Conservation (phyloP, 805 yeast species). For the Pichia rugopelliculosa region DNA sequence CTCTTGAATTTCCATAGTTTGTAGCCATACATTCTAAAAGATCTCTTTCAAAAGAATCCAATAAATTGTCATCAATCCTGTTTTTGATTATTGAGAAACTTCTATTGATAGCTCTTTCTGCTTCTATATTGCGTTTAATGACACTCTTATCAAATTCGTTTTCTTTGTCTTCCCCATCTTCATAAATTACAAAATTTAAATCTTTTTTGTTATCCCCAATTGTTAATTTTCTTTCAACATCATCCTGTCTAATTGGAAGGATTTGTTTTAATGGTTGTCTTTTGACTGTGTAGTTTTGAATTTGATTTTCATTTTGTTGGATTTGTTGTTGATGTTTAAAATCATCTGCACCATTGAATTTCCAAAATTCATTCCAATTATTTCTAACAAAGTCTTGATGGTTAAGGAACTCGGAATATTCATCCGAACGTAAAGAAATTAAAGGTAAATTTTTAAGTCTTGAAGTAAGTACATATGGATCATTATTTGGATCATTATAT, state of each 20-base stretch:
- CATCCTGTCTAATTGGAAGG: neutral
- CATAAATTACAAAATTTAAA: neutral
- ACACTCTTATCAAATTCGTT: neutral
- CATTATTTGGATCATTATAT: slow-evolving; percentile 17
- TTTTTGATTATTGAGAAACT: neutral
- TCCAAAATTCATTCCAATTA: neutral
- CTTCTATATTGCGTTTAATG: neutral
- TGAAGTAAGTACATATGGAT: slow-evolving; percentile 20
- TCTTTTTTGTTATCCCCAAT: neutral
- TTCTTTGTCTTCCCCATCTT: neutral
- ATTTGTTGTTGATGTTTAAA: neutral
- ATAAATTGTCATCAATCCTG: neutral
- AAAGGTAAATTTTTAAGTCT: slow-evolving; percentile 21
- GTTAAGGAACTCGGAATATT: slow-evolving; percentile 13
- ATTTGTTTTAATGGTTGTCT: neutral
- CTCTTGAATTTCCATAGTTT: neutral
- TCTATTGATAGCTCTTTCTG: neutral
- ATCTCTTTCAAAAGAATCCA: slow-evolving; percentile 1
- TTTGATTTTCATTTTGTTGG: neutral
- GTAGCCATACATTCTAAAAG: neutral
- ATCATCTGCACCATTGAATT: slow-evolving; percentile 5
- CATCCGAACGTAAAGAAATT: slow-evolving; percentile 22
- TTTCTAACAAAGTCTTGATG: neutral
- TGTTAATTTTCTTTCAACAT: neutral
- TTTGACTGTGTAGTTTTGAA: neutral